These are phyloP conservation scores for Tolypocladium tropicale DNA, from an alignment of 2,329 filamentous ascomycete species.

Conservation along the genomic window DNA sequence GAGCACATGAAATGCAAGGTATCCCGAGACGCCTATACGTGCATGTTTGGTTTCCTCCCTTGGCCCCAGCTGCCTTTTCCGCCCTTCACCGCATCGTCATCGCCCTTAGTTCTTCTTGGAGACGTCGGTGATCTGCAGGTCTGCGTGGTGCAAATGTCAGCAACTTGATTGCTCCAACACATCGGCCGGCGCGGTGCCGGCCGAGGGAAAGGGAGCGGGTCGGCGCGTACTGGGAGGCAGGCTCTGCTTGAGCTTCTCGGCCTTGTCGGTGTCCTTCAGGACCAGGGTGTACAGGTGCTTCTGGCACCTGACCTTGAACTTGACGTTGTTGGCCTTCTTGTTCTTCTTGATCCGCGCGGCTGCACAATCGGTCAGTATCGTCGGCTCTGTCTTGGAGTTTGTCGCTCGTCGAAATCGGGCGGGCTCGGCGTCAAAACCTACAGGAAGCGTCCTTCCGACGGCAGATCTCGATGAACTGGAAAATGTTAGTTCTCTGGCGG, in stretches of 20 bases:
- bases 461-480: constrained; percentile 99
- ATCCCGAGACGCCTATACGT: constrained; percentile 46
- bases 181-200: background rate
- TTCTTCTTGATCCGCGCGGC: constrained; percentile 95
- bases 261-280: constrained; percentile 98
- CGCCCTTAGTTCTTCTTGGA: constrained; percentile 39
- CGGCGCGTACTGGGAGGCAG: constrained; percentile 80
- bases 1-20: constrained; percentile 40
- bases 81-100: constrained; percentile 11
- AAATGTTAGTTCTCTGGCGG: constrained; percentile 16
- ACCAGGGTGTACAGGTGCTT: constrained; percentile 95
- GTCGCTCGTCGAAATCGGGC: background rate
- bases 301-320: constrained; percentile 99
- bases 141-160: constrained; percentile 20
- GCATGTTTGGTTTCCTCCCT: constrained; percentile 24
- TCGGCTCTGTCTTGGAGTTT: background rate
- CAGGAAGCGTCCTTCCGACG: constrained; percentile 98
- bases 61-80: constrained; percentile 12
- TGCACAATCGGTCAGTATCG: constrained; percentile 29
- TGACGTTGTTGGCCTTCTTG: constrained; percentile 82
- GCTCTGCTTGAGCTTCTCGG: constrained; percentile 99
- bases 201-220: background rate
- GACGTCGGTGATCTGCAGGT: constrained; percentile 42
- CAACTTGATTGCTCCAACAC: background rate
- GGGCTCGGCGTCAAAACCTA: constrained; percentile 45